Percentiles rank a stretch among this genome's conserved stretches.
These are phyloP conservation scores for Solanum etuberosum DNA, from an alignment of 257 asterid genomes.

Conservation along the genomic window DNA sequence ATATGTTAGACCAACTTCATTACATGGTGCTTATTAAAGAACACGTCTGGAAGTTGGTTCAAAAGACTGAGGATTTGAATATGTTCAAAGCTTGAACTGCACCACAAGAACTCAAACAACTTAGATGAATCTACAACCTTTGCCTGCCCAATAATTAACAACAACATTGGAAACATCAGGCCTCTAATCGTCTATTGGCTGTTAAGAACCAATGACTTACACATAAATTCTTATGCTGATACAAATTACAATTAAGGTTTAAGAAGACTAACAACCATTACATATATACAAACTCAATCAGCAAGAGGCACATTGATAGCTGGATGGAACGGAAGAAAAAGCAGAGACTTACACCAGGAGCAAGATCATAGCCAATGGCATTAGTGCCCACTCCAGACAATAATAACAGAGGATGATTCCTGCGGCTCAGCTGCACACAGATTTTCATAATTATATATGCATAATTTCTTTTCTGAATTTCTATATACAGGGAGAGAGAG, in stretches of 20 bases:
- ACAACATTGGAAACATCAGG: not conserved
- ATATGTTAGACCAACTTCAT: not conserved
- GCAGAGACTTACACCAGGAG: slow-evolving; percentile 56
- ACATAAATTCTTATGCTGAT: not conserved
- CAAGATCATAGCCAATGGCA: slow-evolving; percentile 93
- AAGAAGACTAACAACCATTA: not conserved
- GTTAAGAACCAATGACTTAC: not conserved
- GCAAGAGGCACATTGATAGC: not conserved
- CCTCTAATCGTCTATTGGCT: not conserved
- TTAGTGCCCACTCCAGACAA: slow-evolving; percentile 94
- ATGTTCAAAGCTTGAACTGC: not conserved
- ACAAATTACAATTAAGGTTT: not conserved
- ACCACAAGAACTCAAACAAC: not conserved
- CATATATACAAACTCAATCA: not conserved
- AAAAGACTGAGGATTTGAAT: not conserved
- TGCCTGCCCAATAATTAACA: not conserved
- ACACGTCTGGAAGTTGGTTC: not conserved
- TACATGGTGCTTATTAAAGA: not conserved
- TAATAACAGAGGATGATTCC: slow-evolving; percentile 91
- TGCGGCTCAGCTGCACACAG: not conserved
- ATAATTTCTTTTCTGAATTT: not conserved
- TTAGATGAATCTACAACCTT: not conserved
- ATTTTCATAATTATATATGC: not conserved
- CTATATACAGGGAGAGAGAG: not conserved
- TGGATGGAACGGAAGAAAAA: not conserved